Percentiles rank a stretch among this genome's conserved stretches.
These are phyloP conservation scores for Hydrangea macrophylla DNA, from an alignment of 148 eudicot genomes.

Conservation along the genomic window DNA sequence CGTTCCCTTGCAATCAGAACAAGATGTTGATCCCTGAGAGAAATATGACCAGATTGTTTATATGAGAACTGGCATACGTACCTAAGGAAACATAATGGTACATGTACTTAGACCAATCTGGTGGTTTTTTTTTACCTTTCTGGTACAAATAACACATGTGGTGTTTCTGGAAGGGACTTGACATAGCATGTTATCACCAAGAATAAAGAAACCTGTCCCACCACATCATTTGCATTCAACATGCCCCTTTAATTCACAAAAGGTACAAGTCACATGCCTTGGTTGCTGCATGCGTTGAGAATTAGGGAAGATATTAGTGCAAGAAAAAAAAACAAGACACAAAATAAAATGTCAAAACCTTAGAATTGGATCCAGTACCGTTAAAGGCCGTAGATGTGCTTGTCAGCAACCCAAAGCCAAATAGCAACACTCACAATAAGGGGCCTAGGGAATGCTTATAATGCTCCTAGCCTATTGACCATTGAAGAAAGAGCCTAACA, in stretches of 20 bases:
- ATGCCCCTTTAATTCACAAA: conserved; percentile 57
- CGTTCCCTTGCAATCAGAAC: conserved; percentile 68
- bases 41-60: too few species aligned
- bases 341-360: neutral
- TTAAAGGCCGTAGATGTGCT: too few species aligned
- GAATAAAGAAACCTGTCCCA: conserved; percentile 73
- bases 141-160: conserved; percentile 63
- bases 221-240: conserved; percentile 82
- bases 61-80: too few species aligned
- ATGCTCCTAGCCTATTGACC: too few species aligned
- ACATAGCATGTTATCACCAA: conserved; percentile 80
- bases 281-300: conserved; percentile 62
- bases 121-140: conserved; percentile 43
- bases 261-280: conserved; percentile 53
- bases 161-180: conserved; percentile 78
- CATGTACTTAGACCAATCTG: too few species aligned
- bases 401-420: too few species aligned
- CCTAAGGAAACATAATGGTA: too few species aligned
- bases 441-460: too few species aligned
- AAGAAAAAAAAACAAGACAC: too few species aligned
- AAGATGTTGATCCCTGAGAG: conserved; percentile 50
- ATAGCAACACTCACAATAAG: too few species aligned
- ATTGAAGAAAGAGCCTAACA: too few species aligned
- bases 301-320: conserved; percentile 11
- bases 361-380: too few species aligned